Evolutionary conservation across 441 rosid genomes (phyloP).

Genomic region (Cnidoscolus chayamansa): DNA sequence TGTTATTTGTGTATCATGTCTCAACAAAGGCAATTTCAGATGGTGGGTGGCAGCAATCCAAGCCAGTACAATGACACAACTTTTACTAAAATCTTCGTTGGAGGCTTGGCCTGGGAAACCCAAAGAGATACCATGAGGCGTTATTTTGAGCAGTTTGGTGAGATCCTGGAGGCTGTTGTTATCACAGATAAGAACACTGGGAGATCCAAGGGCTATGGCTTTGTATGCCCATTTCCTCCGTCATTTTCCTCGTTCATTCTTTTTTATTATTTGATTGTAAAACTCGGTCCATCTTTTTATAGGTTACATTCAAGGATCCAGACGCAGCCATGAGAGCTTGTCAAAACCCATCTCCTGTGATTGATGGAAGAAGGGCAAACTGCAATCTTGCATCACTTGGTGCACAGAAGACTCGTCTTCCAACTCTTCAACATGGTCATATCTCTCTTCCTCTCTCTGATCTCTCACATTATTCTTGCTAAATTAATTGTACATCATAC

Average conservation of each 20-base stretch:
- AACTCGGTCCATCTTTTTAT: conserved; percentile 1
- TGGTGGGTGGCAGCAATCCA: conserved; percentile 42
- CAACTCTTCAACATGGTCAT: conserved; percentile 61
- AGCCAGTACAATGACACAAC: conserved; percentile 70
- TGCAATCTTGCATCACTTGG: conserved; percentile 96
- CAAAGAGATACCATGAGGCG: conserved; percentile 84
- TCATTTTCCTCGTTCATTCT: background rate
- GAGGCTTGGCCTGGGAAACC: conserved; percentile 99
- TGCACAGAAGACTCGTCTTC: conserved; percentile 60
- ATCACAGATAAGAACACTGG: conserved; percentile 92
- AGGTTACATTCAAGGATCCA: conserved; percentile 91
- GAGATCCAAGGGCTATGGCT: conserved; percentile 96
- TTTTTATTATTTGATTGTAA: background rate
- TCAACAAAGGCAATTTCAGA: conserved; percentile 73
- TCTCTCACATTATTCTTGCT: background rate
- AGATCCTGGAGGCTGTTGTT: conserved; percentile 91
- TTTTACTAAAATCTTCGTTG: conserved; percentile 81
- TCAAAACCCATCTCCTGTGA: conserved; percentile 77
- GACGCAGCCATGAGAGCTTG: conserved; percentile 92
- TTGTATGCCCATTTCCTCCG: conserved; percentile 45
- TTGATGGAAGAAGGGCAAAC: conserved; percentile 92
- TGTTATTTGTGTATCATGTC: conserved; percentile 36
- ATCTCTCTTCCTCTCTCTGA: background rate
- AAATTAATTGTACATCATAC: too few species aligned
- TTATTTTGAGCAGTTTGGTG: conserved; percentile 95